These are phyloP conservation scores for Exophiala oligosperma DNA, from an alignment of 2,329 filamentous ascomycete genomes.

Conservation along the genomic window DNA sequence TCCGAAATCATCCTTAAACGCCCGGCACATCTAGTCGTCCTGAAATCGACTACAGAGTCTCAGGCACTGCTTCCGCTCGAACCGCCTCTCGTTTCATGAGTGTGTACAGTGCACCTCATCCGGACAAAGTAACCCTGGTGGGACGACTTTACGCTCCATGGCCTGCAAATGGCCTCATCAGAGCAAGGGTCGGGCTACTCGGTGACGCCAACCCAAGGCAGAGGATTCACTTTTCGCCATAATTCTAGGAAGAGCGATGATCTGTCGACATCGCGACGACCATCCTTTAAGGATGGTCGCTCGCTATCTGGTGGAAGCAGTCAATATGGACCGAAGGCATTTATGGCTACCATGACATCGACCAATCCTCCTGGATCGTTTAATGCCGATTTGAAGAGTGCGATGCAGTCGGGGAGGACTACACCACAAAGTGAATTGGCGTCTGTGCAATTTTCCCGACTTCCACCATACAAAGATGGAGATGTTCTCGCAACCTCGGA, in stretches of 20 bases:
- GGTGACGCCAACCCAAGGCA: slow-evolving; percentile 34
- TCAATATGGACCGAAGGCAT: slow-evolving; percentile 64
- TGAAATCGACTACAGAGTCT: too few species aligned
- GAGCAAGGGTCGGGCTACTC: slow-evolving; percentile 31
- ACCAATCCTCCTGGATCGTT: slow-evolving; percentile 78
- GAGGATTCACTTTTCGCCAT: slow-evolving; percentile 25
- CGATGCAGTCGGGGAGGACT: slow-evolving; percentile 62
- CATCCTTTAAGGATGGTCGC: slow-evolving; percentile 52
- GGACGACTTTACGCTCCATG: slow-evolving; percentile 23
- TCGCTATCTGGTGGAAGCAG: slow-evolving; percentile 59
- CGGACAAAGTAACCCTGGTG: slow-evolving; percentile 4
- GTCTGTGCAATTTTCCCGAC: slow-evolving; percentile 10
- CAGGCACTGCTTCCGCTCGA: neutral
- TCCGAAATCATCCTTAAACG: neutral
- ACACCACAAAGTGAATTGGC: slow-evolving; percentile 39
- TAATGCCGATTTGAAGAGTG: slow-evolving; percentile 79
- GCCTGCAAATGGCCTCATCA: slow-evolving; percentile 29
- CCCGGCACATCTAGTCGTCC: neutral
- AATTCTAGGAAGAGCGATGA: slow-evolving; percentile 33
- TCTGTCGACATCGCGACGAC: slow-evolving; percentile 36
- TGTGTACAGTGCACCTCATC: neutral
- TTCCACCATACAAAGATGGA: slow-evolving; percentile 54
- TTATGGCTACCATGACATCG: slow-evolving; percentile 56
- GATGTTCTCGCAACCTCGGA: slow-evolving; percentile 64
- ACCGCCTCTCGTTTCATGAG: slow-evolving; percentile 9